phyloP scores from a whole-genome alignment of 169 alveolate species.

The Eimeria praecox region DNA sequence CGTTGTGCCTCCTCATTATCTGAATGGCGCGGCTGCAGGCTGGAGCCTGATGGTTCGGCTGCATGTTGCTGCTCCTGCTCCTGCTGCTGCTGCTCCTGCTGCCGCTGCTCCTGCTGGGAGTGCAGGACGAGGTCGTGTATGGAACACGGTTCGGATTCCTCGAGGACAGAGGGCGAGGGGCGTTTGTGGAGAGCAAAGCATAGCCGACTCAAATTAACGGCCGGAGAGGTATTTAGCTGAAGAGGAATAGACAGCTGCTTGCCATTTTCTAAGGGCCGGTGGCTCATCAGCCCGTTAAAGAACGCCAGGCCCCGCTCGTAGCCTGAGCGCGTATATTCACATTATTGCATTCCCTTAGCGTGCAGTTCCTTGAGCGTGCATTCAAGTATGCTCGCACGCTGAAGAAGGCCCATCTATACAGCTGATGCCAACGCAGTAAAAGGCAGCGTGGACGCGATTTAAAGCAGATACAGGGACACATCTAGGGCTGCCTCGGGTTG shows the following conservation, averaged over 20 bases:
- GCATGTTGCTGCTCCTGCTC: background rate
- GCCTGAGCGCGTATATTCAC: background rate
- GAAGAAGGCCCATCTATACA: too few species aligned
- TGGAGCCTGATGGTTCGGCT: background rate
- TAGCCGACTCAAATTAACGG: slow-evolving; percentile 9
- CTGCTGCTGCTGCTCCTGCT: slow-evolving; percentile 13
- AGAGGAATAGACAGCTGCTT: background rate
- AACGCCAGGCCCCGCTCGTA: slow-evolving; percentile 46
- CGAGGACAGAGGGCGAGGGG: slow-evolving; percentile 7
- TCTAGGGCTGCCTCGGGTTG: background rate
- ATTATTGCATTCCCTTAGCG: background rate
- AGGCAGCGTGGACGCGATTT: too few species aligned
- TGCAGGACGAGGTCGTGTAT: background rate
- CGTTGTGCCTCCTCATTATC: background rate
- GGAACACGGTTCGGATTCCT: background rate
- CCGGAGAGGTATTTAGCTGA: background rate
- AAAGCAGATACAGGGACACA: background rate
- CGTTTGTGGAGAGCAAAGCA: slow-evolving; percentile 19
- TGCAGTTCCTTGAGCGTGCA: slow-evolving; percentile 20
- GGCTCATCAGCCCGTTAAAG: slow-evolving; percentile 13
- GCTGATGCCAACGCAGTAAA: too few species aligned
- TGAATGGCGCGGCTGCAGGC: background rate
- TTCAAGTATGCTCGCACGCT: background rate
- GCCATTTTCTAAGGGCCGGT: background rate
- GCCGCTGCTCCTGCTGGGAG: background rate